Evolutionary conservation across 306 rosid genomes (phyloP).

Genomic region (Sechiopsis laciniata): DNA sequence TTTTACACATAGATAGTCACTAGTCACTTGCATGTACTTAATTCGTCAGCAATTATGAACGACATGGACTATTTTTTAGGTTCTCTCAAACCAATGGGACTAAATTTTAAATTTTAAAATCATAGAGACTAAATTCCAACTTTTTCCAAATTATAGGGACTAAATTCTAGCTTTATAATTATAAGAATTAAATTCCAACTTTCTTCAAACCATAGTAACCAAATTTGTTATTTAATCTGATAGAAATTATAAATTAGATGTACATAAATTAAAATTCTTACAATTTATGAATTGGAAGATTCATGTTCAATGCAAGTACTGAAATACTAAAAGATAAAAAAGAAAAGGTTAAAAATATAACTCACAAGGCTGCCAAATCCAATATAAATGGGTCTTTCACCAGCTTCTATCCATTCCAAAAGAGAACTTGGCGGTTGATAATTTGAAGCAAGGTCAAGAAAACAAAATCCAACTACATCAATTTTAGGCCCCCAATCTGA

Average conservation of each 20-base stretch:
- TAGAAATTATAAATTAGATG: neutral
- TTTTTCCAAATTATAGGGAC: too few relatives aligned
- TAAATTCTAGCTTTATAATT: too few relatives aligned
- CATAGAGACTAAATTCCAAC: too few relatives aligned
- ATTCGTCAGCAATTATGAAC: too few relatives aligned
- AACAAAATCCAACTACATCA: constrained; percentile 95
- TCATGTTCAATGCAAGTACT: neutral
- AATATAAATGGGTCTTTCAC: constrained; percentile 63
- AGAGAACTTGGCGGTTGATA: constrained; percentile 69
- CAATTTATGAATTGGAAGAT: neutral
- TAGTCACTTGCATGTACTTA: too few relatives aligned
- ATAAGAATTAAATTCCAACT: too few relatives aligned
- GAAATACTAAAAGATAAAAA: neutral
- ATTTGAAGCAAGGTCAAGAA: constrained; percentile 89
- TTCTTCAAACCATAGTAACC: too few relatives aligned
- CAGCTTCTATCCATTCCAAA: constrained; percentile 72
- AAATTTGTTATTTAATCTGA: too few relatives aligned
- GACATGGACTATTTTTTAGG: too few relatives aligned
- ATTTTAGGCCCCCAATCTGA: constrained; percentile 93
- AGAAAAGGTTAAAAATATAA: constrained; percentile 1
- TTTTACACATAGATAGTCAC: too few relatives aligned
- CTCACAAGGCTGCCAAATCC: constrained; percentile 99
- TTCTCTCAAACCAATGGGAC: too few relatives aligned
- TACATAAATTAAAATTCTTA: neutral
- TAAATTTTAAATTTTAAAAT: too few relatives aligned